Evolutionary conservation across 345 rosid genomes (phyloP).

Genomic region (Jatropha curcas): DNA sequence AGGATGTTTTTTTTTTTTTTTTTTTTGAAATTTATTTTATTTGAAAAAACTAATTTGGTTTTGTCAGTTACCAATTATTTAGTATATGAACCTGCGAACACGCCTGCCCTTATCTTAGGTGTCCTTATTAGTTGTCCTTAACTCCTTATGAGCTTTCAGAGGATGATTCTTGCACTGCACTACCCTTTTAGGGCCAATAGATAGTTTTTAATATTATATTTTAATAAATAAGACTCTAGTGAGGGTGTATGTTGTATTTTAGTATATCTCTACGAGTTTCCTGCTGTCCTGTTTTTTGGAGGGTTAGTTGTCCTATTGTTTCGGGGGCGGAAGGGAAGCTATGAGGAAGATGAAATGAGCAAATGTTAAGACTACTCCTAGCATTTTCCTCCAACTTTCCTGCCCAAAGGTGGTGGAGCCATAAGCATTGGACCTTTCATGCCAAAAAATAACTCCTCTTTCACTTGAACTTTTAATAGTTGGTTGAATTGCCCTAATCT

Average conservation of each 20-base stretch:
- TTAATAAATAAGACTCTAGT: too few relatives aligned
- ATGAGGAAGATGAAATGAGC: not conserved
- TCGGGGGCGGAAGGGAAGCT: not conserved
- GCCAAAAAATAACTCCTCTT: too few relatives aligned
- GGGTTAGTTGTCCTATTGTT: constrained; percentile 5
- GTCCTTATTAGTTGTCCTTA: constrained; percentile 32
- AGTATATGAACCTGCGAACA: constrained; percentile 9
- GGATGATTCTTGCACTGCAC: not conserved
- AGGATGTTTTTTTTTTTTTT: too few relatives aligned
- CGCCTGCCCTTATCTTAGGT: not conserved
- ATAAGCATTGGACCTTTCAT: too few relatives aligned
- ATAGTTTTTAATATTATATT: too few relatives aligned
- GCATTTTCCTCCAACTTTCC: not conserved
- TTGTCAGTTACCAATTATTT: constrained; percentile 19
- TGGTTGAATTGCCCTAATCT: too few relatives aligned
- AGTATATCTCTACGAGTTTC: not conserved
- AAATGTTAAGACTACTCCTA: too few relatives aligned
- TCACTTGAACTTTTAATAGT: too few relatives aligned
- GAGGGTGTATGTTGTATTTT: too few relatives aligned
- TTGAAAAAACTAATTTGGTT: not conserved
- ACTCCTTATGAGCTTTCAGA: constrained; percentile 7
- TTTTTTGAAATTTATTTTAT: too few relatives aligned
- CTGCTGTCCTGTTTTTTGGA: not conserved
- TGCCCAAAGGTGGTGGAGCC: too few relatives aligned
- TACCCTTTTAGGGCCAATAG: not conserved